Base-by-base conservation (phyloP, 306 rosid species). In the Morella rubra region DNA sequence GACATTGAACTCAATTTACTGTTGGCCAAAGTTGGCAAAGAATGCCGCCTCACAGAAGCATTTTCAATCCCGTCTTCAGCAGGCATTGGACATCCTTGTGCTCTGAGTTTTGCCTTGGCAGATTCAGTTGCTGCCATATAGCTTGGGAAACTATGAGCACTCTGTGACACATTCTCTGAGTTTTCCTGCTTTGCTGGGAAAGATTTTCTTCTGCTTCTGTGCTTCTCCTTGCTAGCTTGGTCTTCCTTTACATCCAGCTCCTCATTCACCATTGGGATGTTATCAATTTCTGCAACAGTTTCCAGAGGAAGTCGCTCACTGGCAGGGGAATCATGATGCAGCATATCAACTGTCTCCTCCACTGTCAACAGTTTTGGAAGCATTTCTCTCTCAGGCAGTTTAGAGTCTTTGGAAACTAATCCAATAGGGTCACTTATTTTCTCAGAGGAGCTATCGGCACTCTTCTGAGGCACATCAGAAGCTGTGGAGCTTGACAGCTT, bases 41-140 rank as follows among this genome's bases (percentile, higher is more conserved):
- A 87, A 83, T 85, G 89, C 50, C 93, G 81, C 86, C 90, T 81
- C 61, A 77, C 50, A 14, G 77, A 12, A 70, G 73, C 76, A 73
- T 61, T 82, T 72, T 85, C 93, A 0, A 64, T 3, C 52, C 80
- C 71, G 74, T 81, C 89, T 62, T 81, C 52, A 40, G 79, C 86
- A 74, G 78, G 59, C 77, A 83, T 77, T 0, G 83, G 82, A 44
- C 85, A 85, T 61, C 86, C 86, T 76, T 76, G 87, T 64, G 54
- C 89, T 79, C 85, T 83, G 42, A 89, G 91, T 81, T 74, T 89
- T 73, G 88, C 93, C 71, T 89, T 89, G 22, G 84, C 91, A 22
- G 93, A 89, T 81, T 89, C 86, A 73, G 93, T 89, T 22, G 93
- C 84, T 44, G 78, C 84, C 93, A 89, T 89, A 78, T 89, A 89